Percentiles rank a stretch among this genome's conserved stretches.
These are phyloP conservation scores for Polychytrium aggregatum DNA, from an alignment of 192 early-diverging fungal genomes.

Conservation along the genomic window DNA sequence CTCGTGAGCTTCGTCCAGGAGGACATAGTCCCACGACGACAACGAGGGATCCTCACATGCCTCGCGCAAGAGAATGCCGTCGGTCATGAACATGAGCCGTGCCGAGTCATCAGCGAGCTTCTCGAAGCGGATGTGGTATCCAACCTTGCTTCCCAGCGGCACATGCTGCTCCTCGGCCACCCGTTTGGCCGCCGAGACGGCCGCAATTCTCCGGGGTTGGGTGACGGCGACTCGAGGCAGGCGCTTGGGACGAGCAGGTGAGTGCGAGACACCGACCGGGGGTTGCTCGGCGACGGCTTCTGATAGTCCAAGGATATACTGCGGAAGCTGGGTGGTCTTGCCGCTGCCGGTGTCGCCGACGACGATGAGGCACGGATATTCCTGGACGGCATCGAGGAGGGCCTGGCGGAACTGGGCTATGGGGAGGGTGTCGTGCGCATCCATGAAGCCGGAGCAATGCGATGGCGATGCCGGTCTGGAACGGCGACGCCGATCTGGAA, in stretches of 20 bases:
- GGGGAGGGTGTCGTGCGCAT: too few relatives aligned
- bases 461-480: too few relatives aligned
- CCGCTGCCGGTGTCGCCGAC: constrained; percentile 56
- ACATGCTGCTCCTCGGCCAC: constrained; percentile 31
- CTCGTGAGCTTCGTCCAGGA: constrained; percentile 51
- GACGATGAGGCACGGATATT: constrained; percentile 36
- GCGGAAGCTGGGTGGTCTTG: constrained; percentile 82
- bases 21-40: constrained; percentile 24
- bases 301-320: constrained; percentile 55
- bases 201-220: constrained; percentile 79
- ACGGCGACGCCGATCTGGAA: too few relatives aligned
- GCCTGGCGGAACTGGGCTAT: constrained; percentile 45
- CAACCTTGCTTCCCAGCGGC: constrained; percentile 15
- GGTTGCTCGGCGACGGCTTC: too few relatives aligned
- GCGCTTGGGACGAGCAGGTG: constrained; percentile 1
- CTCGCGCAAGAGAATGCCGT: constrained; percentile 37
- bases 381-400: constrained; percentile 23
- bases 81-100: constrained; percentile 39
- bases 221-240: constrained; percentile 47
- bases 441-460: too few relatives aligned
- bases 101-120: constrained; percentile 11
- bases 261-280: too few relatives aligned
- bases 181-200: constrained; percentile 53
- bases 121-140: constrained; percentile 49
- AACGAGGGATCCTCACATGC: constrained; percentile 16